Evolutionary conservation across 768 basidiomycete genomes (phyloP).

Genomic region (Amanita exitialis): DNA sequence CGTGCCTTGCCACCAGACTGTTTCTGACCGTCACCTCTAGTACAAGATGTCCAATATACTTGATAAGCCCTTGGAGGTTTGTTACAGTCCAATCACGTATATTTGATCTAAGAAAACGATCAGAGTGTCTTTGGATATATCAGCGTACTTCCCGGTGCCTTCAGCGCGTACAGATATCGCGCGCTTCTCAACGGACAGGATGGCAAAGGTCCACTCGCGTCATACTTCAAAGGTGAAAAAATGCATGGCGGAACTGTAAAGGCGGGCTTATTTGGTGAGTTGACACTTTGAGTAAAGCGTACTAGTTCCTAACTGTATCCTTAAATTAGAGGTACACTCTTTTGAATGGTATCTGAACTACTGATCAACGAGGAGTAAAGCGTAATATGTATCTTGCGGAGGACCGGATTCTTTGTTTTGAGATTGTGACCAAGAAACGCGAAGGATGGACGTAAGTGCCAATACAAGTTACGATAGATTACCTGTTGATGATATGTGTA

Average conservation of each 20-base stretch:
- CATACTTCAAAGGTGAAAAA: constrained; percentile 89
- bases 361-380: constrained; percentile 24
- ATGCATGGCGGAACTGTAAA: constrained; percentile 58
- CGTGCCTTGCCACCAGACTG: background rate
- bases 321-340: constrained; percentile 2
- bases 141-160: constrained; percentile 84
- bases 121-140: constrained; percentile 82
- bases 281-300: background rate
- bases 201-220: constrained; percentile 83
- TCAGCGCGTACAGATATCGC: constrained; percentile 85
- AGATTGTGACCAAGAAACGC: constrained; percentile 83
- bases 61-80: constrained; percentile 88
- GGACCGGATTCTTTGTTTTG: constrained; percentile 87
- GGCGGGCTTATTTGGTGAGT: constrained; percentile 62
- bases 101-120: background rate
- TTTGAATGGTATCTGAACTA: background rate
- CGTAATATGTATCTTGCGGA: constrained; percentile 92
- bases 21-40: constrained; percentile 20
- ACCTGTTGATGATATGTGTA: constrained; percentile 15
- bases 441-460: constrained; percentile 70
- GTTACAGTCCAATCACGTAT: constrained; percentile 11
- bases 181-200: constrained; percentile 81
- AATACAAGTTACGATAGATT: constrained; percentile 4
- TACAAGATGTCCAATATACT: constrained; percentile 97
- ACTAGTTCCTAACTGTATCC: background rate